Evolutionary conservation across 2,329 filamentous ascomycete species (phyloP), one percentile per base, ranked within the genome.

Genomic region (Penicillium oxalicum): DNA sequence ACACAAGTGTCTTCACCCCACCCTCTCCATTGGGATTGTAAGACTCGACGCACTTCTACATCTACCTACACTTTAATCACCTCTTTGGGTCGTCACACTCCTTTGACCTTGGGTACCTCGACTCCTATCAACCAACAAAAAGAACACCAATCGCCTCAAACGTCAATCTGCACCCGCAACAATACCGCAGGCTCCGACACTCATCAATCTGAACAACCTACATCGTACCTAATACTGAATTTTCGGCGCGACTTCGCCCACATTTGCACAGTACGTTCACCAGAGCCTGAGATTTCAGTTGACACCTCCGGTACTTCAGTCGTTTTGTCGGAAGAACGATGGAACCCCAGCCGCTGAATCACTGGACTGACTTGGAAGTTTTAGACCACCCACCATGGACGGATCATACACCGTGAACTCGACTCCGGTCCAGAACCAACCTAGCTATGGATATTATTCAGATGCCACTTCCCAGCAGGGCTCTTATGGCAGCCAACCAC

Each of bases 391-490:
- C 40, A 53, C 54, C 74, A 89, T 89, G 86, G 85, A 88, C 64
- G 70, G 80, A 71, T 62, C 81, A 79, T 78, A 78, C 62, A 66
- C 72, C 55, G 72, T 76, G 62, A 71, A 73, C 64, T 66, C 71
- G 50, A 56, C 72, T 59, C 70, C 74, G 70, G 69, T 78, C 62
- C 81, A 87, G 77, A 82, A 79, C 53, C 85, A 87, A 72, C 81
- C 84, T 57, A 77, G 87, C 50, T 94, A 90, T 77, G 91, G 87
- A 79, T 93, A 91, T 78, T 95, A 91, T 76, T 85, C 82, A 63
- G 87, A 93, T 60, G 78, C 84, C 56, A 83, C 81, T 68, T 76
- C 82, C 54, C 86, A 90, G 67, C 79, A 87, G 71, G 82, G 82
- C 47, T 84, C 88, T 71, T 91, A 89, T 75, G 80, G 83, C 56